Evolutionary conservation across 345 rosid species (phyloP).

Genomic region (Trapa bicornis): DNA sequence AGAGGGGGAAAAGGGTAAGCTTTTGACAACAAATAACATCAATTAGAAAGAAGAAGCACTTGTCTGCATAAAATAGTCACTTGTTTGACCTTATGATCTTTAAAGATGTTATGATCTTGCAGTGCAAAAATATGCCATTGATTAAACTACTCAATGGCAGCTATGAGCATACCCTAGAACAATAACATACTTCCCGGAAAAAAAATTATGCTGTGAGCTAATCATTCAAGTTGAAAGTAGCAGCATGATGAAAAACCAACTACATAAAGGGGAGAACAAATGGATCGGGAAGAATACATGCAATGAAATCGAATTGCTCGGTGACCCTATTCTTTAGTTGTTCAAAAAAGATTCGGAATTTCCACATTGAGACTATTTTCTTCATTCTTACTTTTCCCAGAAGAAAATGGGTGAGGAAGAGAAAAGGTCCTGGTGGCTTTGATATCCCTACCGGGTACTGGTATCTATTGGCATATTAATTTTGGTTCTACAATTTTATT

Average conservation of each 20-base stretch:
- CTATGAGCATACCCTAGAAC: no score
- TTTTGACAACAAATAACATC: background rate
- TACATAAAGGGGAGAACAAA: background rate
- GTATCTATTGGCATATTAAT: no score
- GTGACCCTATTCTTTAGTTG: no score
- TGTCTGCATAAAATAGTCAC: background rate
- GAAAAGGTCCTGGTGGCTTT: no score
- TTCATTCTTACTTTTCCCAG: no score
- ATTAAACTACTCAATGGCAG: no score
- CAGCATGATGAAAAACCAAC: background rate
- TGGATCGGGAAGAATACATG: background rate
- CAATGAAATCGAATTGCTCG: background rate
- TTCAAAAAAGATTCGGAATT: no score
- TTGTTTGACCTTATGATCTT: background rate
- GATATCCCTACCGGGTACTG: no score
- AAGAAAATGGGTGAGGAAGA: no score
- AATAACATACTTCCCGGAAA: background rate
- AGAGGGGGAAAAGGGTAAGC: background rate
- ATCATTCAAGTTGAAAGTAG: background rate
- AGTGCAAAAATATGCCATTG: no score
- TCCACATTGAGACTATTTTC: no score
- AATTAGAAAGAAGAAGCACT: background rate
- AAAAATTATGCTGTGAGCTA: background rate
- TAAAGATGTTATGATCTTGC: background rate
- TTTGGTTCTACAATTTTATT: no score